Percentiles rank a stretch among this genome's conserved stretches.
phyloP scores from a whole-genome alignment of 2,329 filamentous ascomycete species.

The Fusarium pilosicola region DNA sequence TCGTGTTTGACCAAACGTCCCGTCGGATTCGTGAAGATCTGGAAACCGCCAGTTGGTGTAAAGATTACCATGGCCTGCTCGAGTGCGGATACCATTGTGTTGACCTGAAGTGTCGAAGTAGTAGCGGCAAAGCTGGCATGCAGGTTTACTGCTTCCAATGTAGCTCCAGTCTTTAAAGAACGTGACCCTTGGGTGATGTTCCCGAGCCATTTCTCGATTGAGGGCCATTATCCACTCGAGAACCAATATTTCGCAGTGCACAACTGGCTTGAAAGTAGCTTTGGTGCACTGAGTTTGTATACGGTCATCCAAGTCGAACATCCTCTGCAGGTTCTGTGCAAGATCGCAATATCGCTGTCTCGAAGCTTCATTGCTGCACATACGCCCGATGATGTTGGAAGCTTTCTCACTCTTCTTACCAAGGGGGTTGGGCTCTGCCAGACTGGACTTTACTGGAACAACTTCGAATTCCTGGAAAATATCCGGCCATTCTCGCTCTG shows the following conservation, averaged over 20 bases:
- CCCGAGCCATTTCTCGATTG: neutral
- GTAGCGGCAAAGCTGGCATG: slow-evolving; percentile 51
- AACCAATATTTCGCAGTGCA: slow-evolving; percentile 52
- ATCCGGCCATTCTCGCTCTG: slow-evolving; percentile 39
- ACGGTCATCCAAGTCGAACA: slow-evolving; percentile 35
- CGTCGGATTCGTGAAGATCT: slow-evolving; percentile 41
- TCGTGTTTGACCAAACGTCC: neutral
- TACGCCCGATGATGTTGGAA: slow-evolving; percentile 34
- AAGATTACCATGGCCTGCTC: slow-evolving; percentile 50
- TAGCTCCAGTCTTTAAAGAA: slow-evolving; percentile 50
- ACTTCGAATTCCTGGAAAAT: slow-evolving; percentile 48
- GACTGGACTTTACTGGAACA: slow-evolving; percentile 42
- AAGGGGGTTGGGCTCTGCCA: slow-evolving; percentile 19
- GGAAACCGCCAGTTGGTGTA: slow-evolving; percentile 53
- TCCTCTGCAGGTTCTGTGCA: slow-evolving; percentile 35
- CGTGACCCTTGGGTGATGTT: neutral
- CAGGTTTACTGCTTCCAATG: slow-evolving; percentile 55
- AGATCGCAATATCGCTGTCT: slow-evolving; percentile 11
- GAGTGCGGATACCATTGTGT: slow-evolving; percentile 38
- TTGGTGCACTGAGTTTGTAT: slow-evolving; percentile 34
- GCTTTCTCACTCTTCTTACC: slow-evolving; percentile 33
- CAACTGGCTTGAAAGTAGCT: slow-evolving; percentile 37
- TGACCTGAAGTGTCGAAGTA: slow-evolving; percentile 47
- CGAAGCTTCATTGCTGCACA: slow-evolving; percentile 13
- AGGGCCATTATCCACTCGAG: slow-evolving; percentile 39